Percentiles rank a stretch among this genome's conserved stretches.
These are phyloP conservation scores for Albophoma yamanashiensis DNA, from an alignment of 2,329 filamentous ascomycete genomes.

Conservation along the genomic window DNA sequence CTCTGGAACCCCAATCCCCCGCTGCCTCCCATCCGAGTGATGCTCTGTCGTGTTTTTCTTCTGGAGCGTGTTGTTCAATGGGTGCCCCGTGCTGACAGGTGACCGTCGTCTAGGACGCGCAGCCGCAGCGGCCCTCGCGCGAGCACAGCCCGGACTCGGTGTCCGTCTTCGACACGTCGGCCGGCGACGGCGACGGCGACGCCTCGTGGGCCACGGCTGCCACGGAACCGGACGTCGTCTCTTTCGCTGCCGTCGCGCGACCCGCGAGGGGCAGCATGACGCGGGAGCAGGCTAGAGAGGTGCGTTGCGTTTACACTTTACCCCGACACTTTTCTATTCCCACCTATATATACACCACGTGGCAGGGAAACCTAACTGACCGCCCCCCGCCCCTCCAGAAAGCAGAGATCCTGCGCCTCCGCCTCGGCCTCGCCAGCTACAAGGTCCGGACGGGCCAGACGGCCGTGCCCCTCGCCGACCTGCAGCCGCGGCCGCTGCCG, in stretches of 20 bases:
- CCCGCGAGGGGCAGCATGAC: conserved; percentile 24
- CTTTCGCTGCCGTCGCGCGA: not conserved
- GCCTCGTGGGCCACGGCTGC: conserved; percentile 36
- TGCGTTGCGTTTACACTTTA: conserved; percentile 23
- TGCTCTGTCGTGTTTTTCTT: too few species aligned
- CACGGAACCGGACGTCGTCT: conserved; percentile 34
- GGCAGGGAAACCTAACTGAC: too few species aligned
- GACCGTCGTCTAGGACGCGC: not conserved
- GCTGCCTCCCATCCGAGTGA: not conserved
- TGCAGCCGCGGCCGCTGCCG: conserved; percentile 31
- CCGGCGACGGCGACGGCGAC: conserved; percentile 35
- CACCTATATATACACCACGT: not conserved
- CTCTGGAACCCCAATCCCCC: not conserved
- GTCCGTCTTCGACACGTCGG: conserved; percentile 40
- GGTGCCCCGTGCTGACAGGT: not conserved
- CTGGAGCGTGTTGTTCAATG: too few species aligned
- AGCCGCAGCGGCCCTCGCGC: conserved; percentile 9
- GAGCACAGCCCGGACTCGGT: conserved; percentile 30
- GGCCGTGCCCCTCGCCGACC: conserved; percentile 49
- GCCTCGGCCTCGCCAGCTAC: conserved; percentile 63
- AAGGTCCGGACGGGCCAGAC: conserved; percentile 67
- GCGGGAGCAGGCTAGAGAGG: conserved; percentile 42
- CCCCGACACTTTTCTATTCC: not conserved
- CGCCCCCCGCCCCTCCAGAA: conserved; percentile 27
- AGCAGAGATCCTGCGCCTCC: conserved; percentile 54